Percentiles rank a stretch among this genome's conserved stretches.
Conservation (phyloP, 345 rosid genomes). For the Passiflora organensis region DNA sequence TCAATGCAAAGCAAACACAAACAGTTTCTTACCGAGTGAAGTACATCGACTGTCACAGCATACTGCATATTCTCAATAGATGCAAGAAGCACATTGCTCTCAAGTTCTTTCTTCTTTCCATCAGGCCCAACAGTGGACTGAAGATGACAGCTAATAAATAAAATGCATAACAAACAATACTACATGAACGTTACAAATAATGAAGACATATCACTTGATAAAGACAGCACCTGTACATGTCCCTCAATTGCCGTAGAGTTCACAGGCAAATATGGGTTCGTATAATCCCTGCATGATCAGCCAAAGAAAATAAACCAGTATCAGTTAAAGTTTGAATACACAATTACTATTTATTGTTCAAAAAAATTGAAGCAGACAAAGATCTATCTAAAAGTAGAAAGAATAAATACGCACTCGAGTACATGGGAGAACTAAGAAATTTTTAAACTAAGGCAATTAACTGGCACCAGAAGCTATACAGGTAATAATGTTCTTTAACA, state of each 20-base stretch:
- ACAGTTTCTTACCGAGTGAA: slow-evolving; percentile 62
- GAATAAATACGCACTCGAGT: not conserved
- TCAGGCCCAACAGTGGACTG: slow-evolving; percentile 82
- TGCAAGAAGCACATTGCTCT: slow-evolving; percentile 94
- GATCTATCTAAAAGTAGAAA: not conserved
- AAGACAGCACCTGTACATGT: slow-evolving; percentile 51
- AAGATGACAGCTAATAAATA: slow-evolving; percentile 21
- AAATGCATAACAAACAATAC: not conserved
- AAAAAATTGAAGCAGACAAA: not conserved
- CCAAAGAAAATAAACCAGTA: slow-evolving; percentile 12
- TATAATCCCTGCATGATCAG: slow-evolving; percentile 66
- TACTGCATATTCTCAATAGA: slow-evolving; percentile 96
- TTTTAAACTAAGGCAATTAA: too few relatives aligned
- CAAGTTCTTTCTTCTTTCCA: slow-evolving; percentile 80
- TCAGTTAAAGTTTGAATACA: slow-evolving; percentile 10
- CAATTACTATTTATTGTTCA: too few relatives aligned
- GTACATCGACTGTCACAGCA: slow-evolving; percentile 88
- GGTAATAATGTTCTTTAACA: too few relatives aligned
- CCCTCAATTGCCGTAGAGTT: slow-evolving; percentile 94
- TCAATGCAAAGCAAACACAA: not conserved
- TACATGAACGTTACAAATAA: not conserved
- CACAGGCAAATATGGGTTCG: slow-evolving; percentile 96
- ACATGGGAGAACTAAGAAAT: too few relatives aligned
- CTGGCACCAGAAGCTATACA: too few relatives aligned
- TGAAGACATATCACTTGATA: not conserved